Evolutionary conservation across 768 basidiomycete genomes (phyloP).

Genomic region (Tricholoma furcatifolium): DNA sequence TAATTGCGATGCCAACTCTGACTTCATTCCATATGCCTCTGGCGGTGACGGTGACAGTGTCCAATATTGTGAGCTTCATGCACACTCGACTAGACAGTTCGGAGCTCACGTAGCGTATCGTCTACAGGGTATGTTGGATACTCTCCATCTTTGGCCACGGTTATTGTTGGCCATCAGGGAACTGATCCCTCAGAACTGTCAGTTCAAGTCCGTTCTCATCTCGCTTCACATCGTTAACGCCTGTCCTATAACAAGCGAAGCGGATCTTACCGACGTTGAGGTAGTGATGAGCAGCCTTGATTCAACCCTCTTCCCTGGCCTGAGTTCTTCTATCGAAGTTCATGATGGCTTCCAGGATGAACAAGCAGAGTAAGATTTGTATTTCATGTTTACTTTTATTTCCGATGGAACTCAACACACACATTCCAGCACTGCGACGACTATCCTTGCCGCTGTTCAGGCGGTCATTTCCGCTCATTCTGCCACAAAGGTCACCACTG

Average conservation of each 20-base stretch:
- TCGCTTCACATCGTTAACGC: not conserved
- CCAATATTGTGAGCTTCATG: slow-evolving; percentile 36
- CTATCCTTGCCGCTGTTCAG: slow-evolving; percentile 28
- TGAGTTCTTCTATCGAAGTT: slow-evolving; percentile 17
- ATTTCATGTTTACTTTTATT: no score
- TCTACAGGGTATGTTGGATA: slow-evolving; percentile 25
- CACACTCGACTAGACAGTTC: not conserved
- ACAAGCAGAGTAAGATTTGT: slow-evolving; percentile 11
- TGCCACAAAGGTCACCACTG: slow-evolving; percentile 22
- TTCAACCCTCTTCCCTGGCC: no score
- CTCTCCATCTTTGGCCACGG: slow-evolving; percentile 29
- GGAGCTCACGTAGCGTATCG: not conserved
- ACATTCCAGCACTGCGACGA: slow-evolving; percentile 21
- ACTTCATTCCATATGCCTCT: slow-evolving; percentile 46
- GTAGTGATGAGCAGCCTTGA: slow-evolving; percentile 18
- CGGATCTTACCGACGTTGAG: slow-evolving; percentile 20
- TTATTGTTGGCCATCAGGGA: slow-evolving; percentile 45
- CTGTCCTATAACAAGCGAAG: slow-evolving; percentile 23
- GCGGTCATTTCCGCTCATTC: slow-evolving; percentile 17
- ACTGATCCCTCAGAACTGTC: slow-evolving; percentile 38
- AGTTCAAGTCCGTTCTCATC: slow-evolving; percentile 2
- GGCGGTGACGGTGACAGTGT: slow-evolving; percentile 43
- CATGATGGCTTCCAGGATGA: slow-evolving; percentile 24
- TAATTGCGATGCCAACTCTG: slow-evolving; percentile 45
- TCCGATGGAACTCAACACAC: not conserved